Evolutionary conservation across 2,329 filamentous ascomycete species (phyloP).

Genomic region (Fusarium tjaetaba): DNA sequence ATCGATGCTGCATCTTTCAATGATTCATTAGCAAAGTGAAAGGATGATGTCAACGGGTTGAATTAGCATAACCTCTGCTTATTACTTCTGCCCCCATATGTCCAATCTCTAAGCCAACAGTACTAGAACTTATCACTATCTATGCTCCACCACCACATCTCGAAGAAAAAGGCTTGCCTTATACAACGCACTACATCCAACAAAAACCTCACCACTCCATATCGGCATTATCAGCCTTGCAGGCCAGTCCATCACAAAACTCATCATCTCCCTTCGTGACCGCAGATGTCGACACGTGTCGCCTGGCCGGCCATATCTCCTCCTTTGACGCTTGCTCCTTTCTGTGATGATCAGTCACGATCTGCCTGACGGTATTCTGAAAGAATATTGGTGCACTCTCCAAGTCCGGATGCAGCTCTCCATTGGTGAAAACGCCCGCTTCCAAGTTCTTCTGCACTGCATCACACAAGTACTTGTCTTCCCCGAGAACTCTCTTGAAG

Average conservation of each 20-base stretch:
- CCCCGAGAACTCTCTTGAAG: slow-evolving; percentile 65
- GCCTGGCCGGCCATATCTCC: not conserved
- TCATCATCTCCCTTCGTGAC: not conserved
- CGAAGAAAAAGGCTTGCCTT: fast-evolving
- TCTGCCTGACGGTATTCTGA: not conserved
- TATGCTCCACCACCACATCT: too few relatives aligned
- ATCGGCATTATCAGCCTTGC: not conserved
- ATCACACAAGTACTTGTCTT: slow-evolving; percentile 71
- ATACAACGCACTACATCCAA: too few relatives aligned
- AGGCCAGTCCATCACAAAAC: not conserved
- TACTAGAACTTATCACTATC: not conserved
- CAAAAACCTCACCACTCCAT: not conserved
- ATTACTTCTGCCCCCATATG: too few relatives aligned
- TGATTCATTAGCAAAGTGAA: too few relatives aligned
- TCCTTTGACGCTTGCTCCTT: not conserved
- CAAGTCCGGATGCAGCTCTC: not conserved
- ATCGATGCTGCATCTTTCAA: fast-evolving
- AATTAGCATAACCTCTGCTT: too few relatives aligned
- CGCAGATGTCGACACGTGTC: not conserved
- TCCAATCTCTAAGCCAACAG: not conserved
- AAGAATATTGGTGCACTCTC: slow-evolving; percentile 2
- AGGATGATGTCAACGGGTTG: too few relatives aligned
- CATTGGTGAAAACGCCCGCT: slow-evolving; percentile 57
- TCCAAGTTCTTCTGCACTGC: slow-evolving; percentile 69
- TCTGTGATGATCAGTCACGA: not conserved